Evolutionary conservation across 2,329 filamentous ascomycete genomes (phyloP).

Genomic region (Tolypocladium ovalisporum): DNA sequence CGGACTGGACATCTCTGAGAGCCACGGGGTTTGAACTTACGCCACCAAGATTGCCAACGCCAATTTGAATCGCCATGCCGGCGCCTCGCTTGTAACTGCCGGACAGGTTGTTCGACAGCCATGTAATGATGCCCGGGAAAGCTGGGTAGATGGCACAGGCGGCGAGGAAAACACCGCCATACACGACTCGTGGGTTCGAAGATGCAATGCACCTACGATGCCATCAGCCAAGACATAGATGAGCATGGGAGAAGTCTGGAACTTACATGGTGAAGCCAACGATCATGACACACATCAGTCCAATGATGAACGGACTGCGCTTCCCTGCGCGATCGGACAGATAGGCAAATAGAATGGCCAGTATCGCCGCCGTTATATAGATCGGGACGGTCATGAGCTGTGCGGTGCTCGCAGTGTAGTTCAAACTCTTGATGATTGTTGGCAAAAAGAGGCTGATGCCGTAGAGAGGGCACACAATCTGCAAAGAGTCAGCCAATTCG

Average conservation of each 20-base stretch:
- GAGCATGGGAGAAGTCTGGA: too few relatives aligned
- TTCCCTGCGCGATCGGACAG: slow-evolving; percentile 43
- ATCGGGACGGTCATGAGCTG: slow-evolving; percentile 55
- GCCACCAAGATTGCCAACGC: slow-evolving; percentile 46
- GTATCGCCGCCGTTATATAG: slow-evolving; percentile 51
- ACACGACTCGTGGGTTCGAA: slow-evolving; percentile 48
- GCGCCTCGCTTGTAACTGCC: slow-evolving; percentile 51
- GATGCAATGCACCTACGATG: slow-evolving; percentile 46
- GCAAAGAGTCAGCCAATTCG: background rate
- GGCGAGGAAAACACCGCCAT: slow-evolving; percentile 66
- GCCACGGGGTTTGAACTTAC: slow-evolving; percentile 15
- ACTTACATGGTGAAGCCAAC: slow-evolving; percentile 45
- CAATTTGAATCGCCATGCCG: slow-evolving; percentile 56
- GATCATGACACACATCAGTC: slow-evolving; percentile 39
- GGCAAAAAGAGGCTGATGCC: slow-evolving; percentile 50
- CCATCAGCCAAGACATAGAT: background rate
- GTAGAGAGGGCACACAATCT: slow-evolving; percentile 44
- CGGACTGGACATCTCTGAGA: background rate
- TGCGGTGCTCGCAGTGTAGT: slow-evolving; percentile 44
- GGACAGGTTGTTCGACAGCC: slow-evolving; percentile 70
- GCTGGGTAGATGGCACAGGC: slow-evolving; percentile 72
- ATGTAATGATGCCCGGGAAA: slow-evolving; percentile 68
- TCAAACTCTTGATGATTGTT: slow-evolving; percentile 49
- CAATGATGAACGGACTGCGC: slow-evolving; percentile 43
- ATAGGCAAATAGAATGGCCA: slow-evolving; percentile 42